Evolutionary conservation across 2,329 filamentous ascomycete species (phyloP), one percentile per base, ranked within the genome.

Genomic region (Colletotrichum lentis): DNA sequence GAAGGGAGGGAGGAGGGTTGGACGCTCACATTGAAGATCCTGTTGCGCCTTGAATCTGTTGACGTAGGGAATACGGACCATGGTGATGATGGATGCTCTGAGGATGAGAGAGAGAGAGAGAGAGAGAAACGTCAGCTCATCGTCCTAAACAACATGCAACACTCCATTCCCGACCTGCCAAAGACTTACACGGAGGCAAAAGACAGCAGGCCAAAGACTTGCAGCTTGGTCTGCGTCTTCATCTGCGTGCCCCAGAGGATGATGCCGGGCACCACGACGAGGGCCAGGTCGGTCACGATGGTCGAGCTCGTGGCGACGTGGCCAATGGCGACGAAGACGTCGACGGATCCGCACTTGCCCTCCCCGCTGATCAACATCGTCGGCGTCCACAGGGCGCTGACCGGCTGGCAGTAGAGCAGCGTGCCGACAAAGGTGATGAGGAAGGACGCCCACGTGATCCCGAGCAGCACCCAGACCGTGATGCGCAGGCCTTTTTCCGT

Each of bases 171-270:
- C 8, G 14, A 16, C 14, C 7, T 5, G 6, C 1, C 35, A 41
- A 50, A 35, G 16, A 53, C 69, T 66, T 39, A 70, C 69, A 71
- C 62, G 1, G 72, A 73, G 3, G 71, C 71, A 41, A 73, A 73
- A 0, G 71, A 73, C n/a, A 73, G 27, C 43, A 73, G 59, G 1
- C 61, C 71, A 44, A 71, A 69, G 14, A 73, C 71, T 12, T 73
- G 69, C 31, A 72, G 64, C 56, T 73, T 73, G n/a, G 63, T 71
- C 47, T 71, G 69, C 16, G 58, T 70, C 69, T 74, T 73, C 74
- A 78, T 77, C 61, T 77, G 75, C 7, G 75, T 76, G 2, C 72
- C 73, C 73, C 75, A 78, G 5, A 79, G 66, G 18, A 79, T 73
- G 3, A 77, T 56, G 2, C 73, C 77, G 0, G 77, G 77, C 7